Evolutionary conservation across 306 rosid species (phyloP).

Genomic region (Benincasa hispida): DNA sequence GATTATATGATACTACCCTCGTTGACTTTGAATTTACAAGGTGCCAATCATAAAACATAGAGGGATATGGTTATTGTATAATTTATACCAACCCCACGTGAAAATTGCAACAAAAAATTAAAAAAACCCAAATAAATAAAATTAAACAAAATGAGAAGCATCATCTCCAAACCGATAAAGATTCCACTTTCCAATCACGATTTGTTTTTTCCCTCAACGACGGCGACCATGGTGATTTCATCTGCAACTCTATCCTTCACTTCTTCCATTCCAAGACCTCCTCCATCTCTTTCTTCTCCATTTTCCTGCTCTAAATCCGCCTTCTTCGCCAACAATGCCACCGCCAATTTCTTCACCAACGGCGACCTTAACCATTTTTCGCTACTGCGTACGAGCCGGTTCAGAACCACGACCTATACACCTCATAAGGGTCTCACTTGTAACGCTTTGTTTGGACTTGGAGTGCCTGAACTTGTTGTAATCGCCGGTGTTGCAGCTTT

Average conservation of each 20-base stretch:
- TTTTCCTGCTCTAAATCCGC: slow-evolving; percentile 31
- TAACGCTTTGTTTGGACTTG: slow-evolving; percentile 83
- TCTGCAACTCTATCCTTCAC: slow-evolving; percentile 32
- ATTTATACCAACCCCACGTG: no score
- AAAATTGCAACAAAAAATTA: no score
- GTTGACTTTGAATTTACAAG: no score
- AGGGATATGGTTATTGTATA: no score
- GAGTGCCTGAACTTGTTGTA: slow-evolving; percentile 80
- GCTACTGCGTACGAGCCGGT: slow-evolving; percentile 8
- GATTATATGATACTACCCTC: no score
- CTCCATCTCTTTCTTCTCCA: slow-evolving; percentile 14
- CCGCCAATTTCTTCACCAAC: slow-evolving; percentile 19
- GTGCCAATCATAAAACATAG: no score
- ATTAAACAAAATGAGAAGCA: no score
- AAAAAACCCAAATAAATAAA: no score
- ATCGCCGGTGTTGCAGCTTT: slow-evolving; percentile 90
- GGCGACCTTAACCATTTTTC: slow-evolving; percentile 8
- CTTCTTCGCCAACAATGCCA: slow-evolving; percentile 21
- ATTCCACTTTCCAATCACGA: neutral
- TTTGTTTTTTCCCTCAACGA: neutral
- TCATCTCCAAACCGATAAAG: neutral
- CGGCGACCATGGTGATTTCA: slow-evolving; percentile 35
- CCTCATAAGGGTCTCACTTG: slow-evolving; percentile 42
- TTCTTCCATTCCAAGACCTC: slow-evolving; percentile 21
- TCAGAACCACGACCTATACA: slow-evolving; percentile 20